Evolutionary conservation across 1,139 yeast genomes (phyloP).

Genomic region (Meyerozyma smithsonii): DNA sequence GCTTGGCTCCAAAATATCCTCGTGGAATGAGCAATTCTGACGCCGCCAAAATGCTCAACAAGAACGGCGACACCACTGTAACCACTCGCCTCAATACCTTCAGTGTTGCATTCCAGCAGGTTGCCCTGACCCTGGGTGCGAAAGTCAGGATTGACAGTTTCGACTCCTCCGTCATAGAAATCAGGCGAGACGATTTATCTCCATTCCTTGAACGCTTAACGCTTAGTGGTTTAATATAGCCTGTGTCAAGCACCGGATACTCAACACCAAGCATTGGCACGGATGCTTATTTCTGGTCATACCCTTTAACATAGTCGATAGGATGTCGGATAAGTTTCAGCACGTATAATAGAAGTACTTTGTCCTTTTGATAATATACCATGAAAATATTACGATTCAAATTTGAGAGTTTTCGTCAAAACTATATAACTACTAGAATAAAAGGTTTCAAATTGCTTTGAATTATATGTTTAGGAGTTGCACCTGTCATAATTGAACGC

Average conservation of each 20-base stretch:
- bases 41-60: conserved; percentile 34
- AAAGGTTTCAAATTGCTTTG: too few relatives aligned
- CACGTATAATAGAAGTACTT: too few relatives aligned
- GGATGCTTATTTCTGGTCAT: neutral
- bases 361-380: too few relatives aligned
- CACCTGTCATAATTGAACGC: too few relatives aligned
- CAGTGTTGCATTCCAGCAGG: conserved; percentile 85
- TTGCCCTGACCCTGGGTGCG: conserved; percentile 79
- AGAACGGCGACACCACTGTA: conserved; percentile 25
- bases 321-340: too few relatives aligned
- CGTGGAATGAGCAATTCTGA: conserved; percentile 49
- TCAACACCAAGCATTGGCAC: neutral
- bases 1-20: conserved; percentile 80
- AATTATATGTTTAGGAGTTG: too few relatives aligned
- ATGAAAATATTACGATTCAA: too few relatives aligned
- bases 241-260: neutral
- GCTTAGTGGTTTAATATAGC: conserved; percentile 34
- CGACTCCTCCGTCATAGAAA: conserved; percentile 89
- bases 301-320: too few relatives aligned
- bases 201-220: conserved; percentile 80
- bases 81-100: conserved; percentile 64
- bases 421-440: too few relatives aligned
- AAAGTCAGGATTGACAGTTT: conserved; percentile 89
- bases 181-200: conserved; percentile 78
- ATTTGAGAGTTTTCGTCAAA: too few relatives aligned